Evolutionary conservation across 257 asterid genomes (phyloP).

Genomic region (Fraxinus americana): DNA sequence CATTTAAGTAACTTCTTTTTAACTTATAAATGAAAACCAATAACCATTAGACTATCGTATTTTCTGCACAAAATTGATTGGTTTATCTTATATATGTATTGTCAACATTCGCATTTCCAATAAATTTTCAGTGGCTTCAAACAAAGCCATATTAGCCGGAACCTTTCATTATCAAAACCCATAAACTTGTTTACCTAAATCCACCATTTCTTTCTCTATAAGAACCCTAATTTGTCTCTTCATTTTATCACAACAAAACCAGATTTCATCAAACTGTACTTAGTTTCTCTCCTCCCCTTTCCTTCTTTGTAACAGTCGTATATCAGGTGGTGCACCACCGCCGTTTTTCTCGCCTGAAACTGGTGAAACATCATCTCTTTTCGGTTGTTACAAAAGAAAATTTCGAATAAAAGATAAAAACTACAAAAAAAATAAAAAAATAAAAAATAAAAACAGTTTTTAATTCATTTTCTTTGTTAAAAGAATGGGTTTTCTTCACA

Average conservation of each 20-base stretch:
- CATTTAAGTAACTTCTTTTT: too few species aligned
- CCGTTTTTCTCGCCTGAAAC: background rate
- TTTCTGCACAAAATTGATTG: background rate
- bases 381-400: conserved; percentile 71
- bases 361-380: conserved; percentile 43
- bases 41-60: background rate
- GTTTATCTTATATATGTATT: background rate
- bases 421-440: background rate
- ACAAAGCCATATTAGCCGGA: conserved; percentile 27
- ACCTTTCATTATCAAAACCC: conserved; percentile 29
- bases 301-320: conserved; percentile 70
- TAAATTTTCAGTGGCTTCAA: conserved; percentile 27
- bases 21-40: background rate
- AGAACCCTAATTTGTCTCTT: conserved; percentile 14
- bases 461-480: background rate
- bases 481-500: conserved; percentile 80
- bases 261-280: conserved; percentile 7
- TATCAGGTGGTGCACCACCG: conserved; percentile 49
- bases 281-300: conserved; percentile 11
- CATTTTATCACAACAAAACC: conserved; percentile 8
- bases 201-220: conserved; percentile 20
- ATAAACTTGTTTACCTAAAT: conserved; percentile 11
- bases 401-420: background rate
- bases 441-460: background rate
- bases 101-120: background rate